Percentiles rank a stretch among this genome's conserved stretches.
phyloP scores from a whole-genome alignment of 225 moss, liverwort and hornwort species.

The Physcomitrium patens region DNA sequence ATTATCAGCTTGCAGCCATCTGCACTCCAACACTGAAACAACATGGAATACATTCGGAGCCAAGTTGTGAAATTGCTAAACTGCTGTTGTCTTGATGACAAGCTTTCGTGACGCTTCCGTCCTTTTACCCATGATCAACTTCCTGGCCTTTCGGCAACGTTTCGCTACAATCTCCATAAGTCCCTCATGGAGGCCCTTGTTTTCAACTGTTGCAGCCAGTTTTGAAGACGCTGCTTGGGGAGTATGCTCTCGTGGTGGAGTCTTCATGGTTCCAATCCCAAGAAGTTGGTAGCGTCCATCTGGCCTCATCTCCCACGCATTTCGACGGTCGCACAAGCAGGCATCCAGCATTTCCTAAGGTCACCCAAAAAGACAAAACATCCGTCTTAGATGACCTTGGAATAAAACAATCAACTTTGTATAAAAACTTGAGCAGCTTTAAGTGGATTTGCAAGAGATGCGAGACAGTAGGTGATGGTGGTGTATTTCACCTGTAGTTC shows the following conservation, averaged over 20 bases:
- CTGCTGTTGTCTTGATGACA: slow-evolving; percentile 21
- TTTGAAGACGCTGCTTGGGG: slow-evolving; percentile 24
- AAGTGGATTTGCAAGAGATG: not conserved
- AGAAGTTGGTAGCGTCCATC: slow-evolving; percentile 64
- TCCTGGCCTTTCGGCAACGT: slow-evolving; percentile 29
- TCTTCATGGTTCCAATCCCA: slow-evolving; percentile 34
- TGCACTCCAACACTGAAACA: no score
- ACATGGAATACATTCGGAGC: no score
- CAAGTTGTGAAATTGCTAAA: no score
- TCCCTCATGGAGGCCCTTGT: slow-evolving; percentile 24
- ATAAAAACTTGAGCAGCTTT: not conserved
- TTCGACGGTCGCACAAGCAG: slow-evolving; percentile 56
- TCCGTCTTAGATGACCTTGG: not conserved
- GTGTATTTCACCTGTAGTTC: slow-evolving; percentile 49
- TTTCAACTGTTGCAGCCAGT: slow-evolving; percentile 19
- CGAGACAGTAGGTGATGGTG: not conserved
- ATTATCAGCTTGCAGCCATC: no score
- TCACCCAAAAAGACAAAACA: slow-evolving; percentile 9
- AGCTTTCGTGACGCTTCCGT: slow-evolving; percentile 20
- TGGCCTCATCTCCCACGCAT: slow-evolving; percentile 59
- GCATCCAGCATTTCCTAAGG: slow-evolving; percentile 63
- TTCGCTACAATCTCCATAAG: slow-evolving; percentile 35
- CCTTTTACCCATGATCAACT: slow-evolving; percentile 21
- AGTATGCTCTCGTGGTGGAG: slow-evolving; percentile 13
- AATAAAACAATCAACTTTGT: not conserved